Base-by-base conservation (phyloP, 164 flowering plant species). In the Sedum album region DNA sequence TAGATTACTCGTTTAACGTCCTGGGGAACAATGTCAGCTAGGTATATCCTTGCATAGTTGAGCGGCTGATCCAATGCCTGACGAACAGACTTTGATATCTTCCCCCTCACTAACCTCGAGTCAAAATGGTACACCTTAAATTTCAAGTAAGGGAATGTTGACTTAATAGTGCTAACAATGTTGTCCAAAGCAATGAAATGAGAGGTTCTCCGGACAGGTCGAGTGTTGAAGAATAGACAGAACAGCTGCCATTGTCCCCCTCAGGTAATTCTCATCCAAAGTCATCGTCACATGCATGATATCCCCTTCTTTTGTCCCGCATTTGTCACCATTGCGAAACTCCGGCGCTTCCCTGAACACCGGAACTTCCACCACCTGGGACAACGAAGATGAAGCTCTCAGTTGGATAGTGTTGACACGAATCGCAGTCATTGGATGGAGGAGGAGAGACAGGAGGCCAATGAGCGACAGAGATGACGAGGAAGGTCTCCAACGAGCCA, bases 191-290 rank as follows among this genome's bases (percentile, higher is more conserved):
- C 82, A 15, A 72, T 84, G 92, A 77, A 89, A 89, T 0, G 70
- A 71, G 1, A 89, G 70, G 72, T 86, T 81, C 71, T 87, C 87
- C 0, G 96, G 90, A 67, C 90, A 89, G 0, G 89, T 78, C 1
- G 92, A 82, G 73, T 89, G 92, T 31, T 86, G 86, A 0, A 89
- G 70, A 46, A 89, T 80, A 0, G 92, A 87, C 0, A 87, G 73
- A 6, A 87, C 76, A 0, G 92, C 90, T 0, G 92, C 96, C 79
- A 84, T 82, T 60, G 92, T 84, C 0, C 96, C 92, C 1, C 96
- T 68, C 18, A 89, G 80, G 71, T 89, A 87, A 42, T 87, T 87
- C 11, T 75, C 76, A 21, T 87, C 96, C 0, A 87, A 80, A 38
- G 92, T 87, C 90, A 89, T 86, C 55, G 92, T 73, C 0, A 87